Evolutionary conservation across 768 basidiomycete genomes (phyloP).

Genomic region (Naganishia kalamii): DNA sequence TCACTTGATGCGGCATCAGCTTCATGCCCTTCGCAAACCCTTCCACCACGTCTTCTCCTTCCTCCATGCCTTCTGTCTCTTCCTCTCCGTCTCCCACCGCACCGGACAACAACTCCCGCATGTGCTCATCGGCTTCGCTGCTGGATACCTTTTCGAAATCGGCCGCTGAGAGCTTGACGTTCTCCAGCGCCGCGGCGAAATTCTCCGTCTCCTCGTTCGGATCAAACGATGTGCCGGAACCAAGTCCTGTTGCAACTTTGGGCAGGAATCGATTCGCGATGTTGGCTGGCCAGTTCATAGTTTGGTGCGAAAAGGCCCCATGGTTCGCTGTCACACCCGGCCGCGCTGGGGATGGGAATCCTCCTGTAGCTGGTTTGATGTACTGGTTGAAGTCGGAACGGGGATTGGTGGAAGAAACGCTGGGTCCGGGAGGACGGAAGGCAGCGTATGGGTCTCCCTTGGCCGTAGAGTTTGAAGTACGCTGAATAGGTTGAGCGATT

Average conservation of each 20-base stretch:
- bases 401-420: background rate
- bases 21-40: constrained; percentile 67
- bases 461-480: background rate
- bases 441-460: constrained; percentile 5
- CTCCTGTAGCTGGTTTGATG: constrained; percentile 14
- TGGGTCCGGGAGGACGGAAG: background rate
- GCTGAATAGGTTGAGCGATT: background rate
- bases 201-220: constrained; percentile 20
- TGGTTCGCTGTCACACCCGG: background rate
- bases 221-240: background rate
- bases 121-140: constrained; percentile 68
- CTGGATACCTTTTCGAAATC: constrained; percentile 33
- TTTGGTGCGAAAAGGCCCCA: background rate
- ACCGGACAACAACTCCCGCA: constrained; percentile 69
- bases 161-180: constrained; percentile 26
- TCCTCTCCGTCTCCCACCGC: constrained; percentile 54
- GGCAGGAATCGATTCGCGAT: constrained; percentile 10
- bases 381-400: background rate
- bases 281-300: background rate
- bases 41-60: constrained; percentile 63
- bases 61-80: constrained; percentile 51
- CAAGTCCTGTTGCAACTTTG: background rate
- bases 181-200: constrained; percentile 25
- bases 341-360: constrained; percentile 9
- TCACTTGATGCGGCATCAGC: constrained; percentile 79